Evolutionary conservation across 2,329 filamentous ascomycete species (phyloP), one percentile per base, ranked within the genome.

Genomic region (Neonectria sp.): DNA sequence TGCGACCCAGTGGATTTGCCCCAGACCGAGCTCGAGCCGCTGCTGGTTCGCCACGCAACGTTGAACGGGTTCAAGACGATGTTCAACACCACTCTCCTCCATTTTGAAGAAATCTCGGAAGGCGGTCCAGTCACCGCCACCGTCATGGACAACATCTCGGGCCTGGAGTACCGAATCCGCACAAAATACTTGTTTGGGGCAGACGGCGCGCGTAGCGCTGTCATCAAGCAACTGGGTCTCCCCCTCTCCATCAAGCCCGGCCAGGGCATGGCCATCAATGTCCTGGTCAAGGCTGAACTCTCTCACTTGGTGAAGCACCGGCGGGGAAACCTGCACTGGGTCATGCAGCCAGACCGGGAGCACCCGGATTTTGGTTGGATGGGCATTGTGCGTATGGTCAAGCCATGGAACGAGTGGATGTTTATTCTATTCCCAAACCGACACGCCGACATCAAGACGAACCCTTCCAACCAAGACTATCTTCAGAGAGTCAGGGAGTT

Each of bases 361-460:
- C 79, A 85, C 60, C 85, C 86, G 0, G 79, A 80, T 0, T 90
- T 86, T 77, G 87, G 82, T 0, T 88, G 85, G 84, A 79, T 80
- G 35, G 78, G 76, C 3, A 77, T 89, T 69, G 80, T 85, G 3
- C 81, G 90, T 27, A 91, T 91, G 88, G 88, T 91, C 5, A 89
- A 86, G 78, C 85, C 89, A 0, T 91, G 89, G 89, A 75, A 86
- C 69, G 86, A 91, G 79, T 92, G 89, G 88, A 83, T 89, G 79
- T 87, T 88, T 51, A 87, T 88, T 63, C 75, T 89, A 17, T 79
- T 90, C 17, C 84, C 86, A 0, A 73, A 75, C 9, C 81, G 21
- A 21, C 1, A 21, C 21, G 21, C 80, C 0, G 81, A 80, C 4
- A 74, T 76, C 21, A 78, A 83, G 55, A 68, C 81, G 13, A 76